Evolutionary conservation across 148 eudicot species (phyloP), one percentile per base, ranked within the genome.

Genomic region (Mesembryanthemum crystallinum): DNA sequence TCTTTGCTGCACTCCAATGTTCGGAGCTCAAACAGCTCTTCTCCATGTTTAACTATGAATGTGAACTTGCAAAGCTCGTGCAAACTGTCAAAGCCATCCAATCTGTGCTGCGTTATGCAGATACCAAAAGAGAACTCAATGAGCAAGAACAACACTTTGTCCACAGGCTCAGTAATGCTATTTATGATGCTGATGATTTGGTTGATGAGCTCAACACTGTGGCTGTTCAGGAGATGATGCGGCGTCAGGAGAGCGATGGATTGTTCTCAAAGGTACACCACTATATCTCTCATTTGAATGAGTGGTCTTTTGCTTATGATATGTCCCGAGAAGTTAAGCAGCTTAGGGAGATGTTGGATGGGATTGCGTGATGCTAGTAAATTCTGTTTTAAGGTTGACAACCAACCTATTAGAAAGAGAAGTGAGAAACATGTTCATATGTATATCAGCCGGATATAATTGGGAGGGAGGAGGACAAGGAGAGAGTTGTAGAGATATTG

Each of bases 141-240:
- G 2, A 15, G 7, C 21, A 29, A 63, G 28, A 66, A 17, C 6
- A 4, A 27, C 28, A 42, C 20, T 66, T 1, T 24, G 23, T 66
- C 3, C 51, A 66, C 24, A 66, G 39, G 3, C 49, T 66, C 1
- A 66, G 32, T 17, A 42, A 66, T 2, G 52, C 17, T 66, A 27
- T 66, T n/a, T 37, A 42, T n/a, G 70, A 66, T 1, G 70, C 70
- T 13, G 70, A 66, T 10, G 70, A 66, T 11, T 42, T 66, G 49
- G 5, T 66, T 17, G 70, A 66, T 23, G 70, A 66, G 70, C 39
- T 66, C 35, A 7, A 14, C 30, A 42, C 70, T 13, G 1, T 21
- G 6, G 29, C 70, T 10, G 54, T 9, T 5, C 42, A 37, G 42
- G 42, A 37, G 52, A 47, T n/a, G n/a, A n/a, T n/a, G n/a, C n/a